Evolutionary conservation across 345 rosid genomes (phyloP).

Genomic region (Jatropha curcas): DNA sequence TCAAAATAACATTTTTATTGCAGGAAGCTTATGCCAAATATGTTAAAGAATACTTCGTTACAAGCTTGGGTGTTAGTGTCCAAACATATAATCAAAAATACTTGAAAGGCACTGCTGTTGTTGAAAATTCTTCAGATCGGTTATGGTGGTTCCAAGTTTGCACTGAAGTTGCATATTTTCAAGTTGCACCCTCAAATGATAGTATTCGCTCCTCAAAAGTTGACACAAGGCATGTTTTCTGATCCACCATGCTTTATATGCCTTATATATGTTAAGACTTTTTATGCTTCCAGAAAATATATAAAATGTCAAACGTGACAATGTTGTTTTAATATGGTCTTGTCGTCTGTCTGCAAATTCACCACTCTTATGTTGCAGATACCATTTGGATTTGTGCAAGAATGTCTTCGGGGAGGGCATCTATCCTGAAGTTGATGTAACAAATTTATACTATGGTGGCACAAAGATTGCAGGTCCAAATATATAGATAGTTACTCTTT

Average conservation of each 20-base stretch:
- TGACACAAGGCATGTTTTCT: conserved; percentile 52
- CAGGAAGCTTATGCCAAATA: conserved; percentile 75
- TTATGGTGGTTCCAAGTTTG: conserved; percentile 98
- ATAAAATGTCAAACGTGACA: too few species aligned
- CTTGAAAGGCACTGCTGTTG: conserved; percentile 50
- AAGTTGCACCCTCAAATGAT: conserved; percentile 84
- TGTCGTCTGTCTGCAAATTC: conserved; percentile 8
- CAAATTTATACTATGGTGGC: conserved; percentile 84
- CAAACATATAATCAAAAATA: conserved; percentile 56
- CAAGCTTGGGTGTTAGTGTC: conserved; percentile 43
- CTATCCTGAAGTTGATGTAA: conserved; percentile 71
- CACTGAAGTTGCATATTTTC: conserved; percentile 86
- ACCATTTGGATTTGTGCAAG: conserved; percentile 83
- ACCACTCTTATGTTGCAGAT: conserved; percentile 40
- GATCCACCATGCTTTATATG: background rate
- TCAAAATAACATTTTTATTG: conserved; percentile 12
- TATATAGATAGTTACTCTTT: conserved; percentile 24
- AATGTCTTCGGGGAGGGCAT: conserved; percentile 64
- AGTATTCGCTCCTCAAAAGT: conserved; percentile 82
- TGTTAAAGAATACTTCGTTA: conserved; percentile 57
- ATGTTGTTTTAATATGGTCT: background rate
- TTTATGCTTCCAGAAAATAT: background rate
- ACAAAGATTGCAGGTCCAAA: conserved; percentile 74
- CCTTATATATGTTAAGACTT: background rate
- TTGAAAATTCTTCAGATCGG: conserved; percentile 47